Conservation (phyloP, 2,329 filamentous ascomycete species). For the Colletotrichum trifolii region DNA sequence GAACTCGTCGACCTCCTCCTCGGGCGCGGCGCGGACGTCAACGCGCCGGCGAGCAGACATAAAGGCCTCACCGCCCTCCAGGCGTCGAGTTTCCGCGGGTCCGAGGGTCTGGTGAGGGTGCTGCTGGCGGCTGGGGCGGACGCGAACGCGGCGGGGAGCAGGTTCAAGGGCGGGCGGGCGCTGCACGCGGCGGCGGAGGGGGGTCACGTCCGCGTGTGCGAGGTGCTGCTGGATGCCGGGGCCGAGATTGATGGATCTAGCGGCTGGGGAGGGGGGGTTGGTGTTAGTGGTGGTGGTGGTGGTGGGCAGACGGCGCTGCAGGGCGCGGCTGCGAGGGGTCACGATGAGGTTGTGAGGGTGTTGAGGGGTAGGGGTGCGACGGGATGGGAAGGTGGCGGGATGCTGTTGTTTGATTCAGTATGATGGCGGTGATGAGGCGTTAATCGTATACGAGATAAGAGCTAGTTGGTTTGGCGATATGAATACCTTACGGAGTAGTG, state of each 20-base stretch:
- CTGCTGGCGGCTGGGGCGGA: slow-evolving; percentile 40
- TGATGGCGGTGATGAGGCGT: background rate
- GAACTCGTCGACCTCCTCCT: slow-evolving; percentile 33
- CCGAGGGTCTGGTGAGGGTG: slow-evolving; percentile 44
- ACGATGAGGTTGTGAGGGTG: slow-evolving; percentile 53
- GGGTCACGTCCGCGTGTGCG: slow-evolving; percentile 38
- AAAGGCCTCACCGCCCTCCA: slow-evolving; percentile 47
- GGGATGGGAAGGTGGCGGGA: slow-evolving; percentile 32
- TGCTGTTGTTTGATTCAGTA: slow-evolving; percentile 26
- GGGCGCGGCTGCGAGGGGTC: slow-evolving; percentile 48
- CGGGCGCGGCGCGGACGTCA: slow-evolving; percentile 36
- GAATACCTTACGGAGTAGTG: too few relatives aligned
- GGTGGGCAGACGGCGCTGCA: slow-evolving; percentile 47
- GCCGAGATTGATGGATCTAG: slow-evolving; percentile 43
- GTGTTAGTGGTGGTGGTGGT: slow-evolving; percentile 5
- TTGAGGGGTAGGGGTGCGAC: slow-evolving; percentile 50
- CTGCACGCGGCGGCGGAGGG: slow-evolving; percentile 39
- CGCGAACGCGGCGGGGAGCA: slow-evolving; percentile 40
- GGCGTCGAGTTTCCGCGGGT: slow-evolving; percentile 46
- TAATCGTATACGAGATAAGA: slow-evolving; percentile 12
- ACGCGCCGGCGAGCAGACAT: slow-evolving; percentile 35
- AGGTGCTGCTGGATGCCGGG: slow-evolving; percentile 47
- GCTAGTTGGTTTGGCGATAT: too few relatives aligned
- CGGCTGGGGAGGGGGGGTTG: slow-evolving; percentile 45
- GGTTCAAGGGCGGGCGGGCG: slow-evolving; percentile 36